Evolutionary conservation across 257 asterid genomes (phyloP), one percentile per base, ranked within the genome.

Genomic region (Linderniella brevidens): DNA sequence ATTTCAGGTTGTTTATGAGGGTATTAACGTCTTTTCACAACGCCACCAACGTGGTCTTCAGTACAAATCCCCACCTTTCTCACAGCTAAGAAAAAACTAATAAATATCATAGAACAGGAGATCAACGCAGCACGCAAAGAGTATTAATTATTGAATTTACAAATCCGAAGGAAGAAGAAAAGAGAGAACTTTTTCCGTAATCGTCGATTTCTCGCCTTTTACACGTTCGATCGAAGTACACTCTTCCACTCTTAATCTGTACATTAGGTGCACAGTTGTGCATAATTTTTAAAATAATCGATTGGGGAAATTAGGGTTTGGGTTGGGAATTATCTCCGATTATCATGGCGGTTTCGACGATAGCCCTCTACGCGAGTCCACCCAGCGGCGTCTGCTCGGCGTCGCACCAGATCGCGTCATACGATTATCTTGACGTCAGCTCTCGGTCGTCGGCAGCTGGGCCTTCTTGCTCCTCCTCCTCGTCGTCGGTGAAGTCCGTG

Each of bases 301-400:
- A 10, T 39, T 39, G 43, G 32, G 32, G 43, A 13, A 39, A 39
- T 39, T 39, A 19, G 47, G 8, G 58, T 43, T 17, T 38, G 52
- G 35, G 56, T 48, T 43, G 55, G 52, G 18, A 25, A 2, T 25
- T 25, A 3, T 25, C 32, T 25, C 32, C 32, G 32, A 25, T 25
- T 25, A 53, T 49, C 10, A 87, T 87, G 94, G 82, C 79, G 59
- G 87, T 81, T 56, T 78, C 98, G 62, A 62, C 98, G 40, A 88
- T 84, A 49, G 94, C 94, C 48, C 77, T 83, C 41, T 82, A 74
- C 65, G 78, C 94, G 37, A 82, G 78, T 61, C 77, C 96, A 16
- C 83, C 94, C 48, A 70, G 81, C 57, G 72, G 79, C 66, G 66
- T 87, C 16, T 80, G 88, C 64, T 70, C 95, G 38, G 68, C 87